Base-by-base conservation (phyloP, 371 early-diverging fungal genomes). In the Mucor sp. region DNA sequence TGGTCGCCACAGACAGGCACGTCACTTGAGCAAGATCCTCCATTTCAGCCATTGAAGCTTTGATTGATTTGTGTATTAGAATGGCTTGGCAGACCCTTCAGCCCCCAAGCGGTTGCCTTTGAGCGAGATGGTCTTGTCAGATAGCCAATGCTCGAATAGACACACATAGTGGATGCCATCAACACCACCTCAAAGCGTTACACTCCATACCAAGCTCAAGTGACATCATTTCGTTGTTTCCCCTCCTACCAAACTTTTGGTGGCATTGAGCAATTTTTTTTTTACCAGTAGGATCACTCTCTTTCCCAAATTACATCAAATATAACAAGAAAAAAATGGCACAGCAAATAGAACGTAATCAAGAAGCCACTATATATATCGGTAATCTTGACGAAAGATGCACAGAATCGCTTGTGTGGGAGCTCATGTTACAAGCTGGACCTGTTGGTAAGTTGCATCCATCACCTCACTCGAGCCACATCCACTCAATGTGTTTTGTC, bases 361-460 rank as follows among this genome's bases (percentile, higher is more conserved):
- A 95, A 75, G 97, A 96, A 69, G 96, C 96, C n/a, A 96, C 98
- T 30, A 91, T 97, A 58, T 99, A 98, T 74, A 91, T 98, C 68
- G 99, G 99, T 60, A 98, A 98, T 75, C 87, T 99, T 59, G 98
- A 98, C 73, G 98, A 97, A 68, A 87, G 96, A 43, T 94, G 94
- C 57, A 91, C 95, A 0, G 98, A 98, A 67, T 87, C 94, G 14
- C 77, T 99, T 48, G 78, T 99, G 30, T 99, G 97, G 97, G 99
- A 99, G 74, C 87, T 99, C 69, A 95, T 99, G 94, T 89, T 97
- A 55, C 99, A 99, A 78, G 98, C 95, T 7, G 99, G 98, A 0
- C 99, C 97, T 32, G 96, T 98, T 32, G 94, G 93, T 91, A 86
- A 70, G 76, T 74, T 19, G 12, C 47, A 25, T 23, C 0, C 14